Conservation (phyloP, 331 rosid genomes). For the Rhamnella rubrinervis region DNA sequence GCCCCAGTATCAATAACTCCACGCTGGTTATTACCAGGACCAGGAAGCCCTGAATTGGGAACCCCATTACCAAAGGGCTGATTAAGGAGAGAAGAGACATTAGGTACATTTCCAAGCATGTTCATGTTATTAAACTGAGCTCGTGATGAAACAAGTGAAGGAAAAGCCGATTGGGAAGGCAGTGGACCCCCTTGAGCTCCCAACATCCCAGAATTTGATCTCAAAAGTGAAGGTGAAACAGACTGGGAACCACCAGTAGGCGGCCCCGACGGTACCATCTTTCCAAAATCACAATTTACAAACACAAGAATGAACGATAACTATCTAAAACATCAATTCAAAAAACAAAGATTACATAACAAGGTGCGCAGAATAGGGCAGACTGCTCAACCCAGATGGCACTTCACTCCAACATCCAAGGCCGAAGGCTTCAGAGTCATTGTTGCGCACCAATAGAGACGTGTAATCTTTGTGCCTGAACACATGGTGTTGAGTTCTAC, state of each 20-base stretch:
- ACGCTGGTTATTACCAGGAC: slow-evolving; percentile 67
- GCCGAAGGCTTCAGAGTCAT: slow-evolving; percentile 45
- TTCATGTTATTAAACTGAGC: slow-evolving; percentile 66
- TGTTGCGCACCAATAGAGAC: slow-evolving; percentile 53
- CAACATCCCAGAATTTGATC: slow-evolving; percentile 83
- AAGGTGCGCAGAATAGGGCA: slow-evolving; percentile 34
- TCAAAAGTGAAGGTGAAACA: slow-evolving; percentile 75
- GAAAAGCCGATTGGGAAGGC: slow-evolving; percentile 67
- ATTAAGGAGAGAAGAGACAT: slow-evolving; percentile 70
- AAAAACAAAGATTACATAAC: slow-evolving; percentile 49
- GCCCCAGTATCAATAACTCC: slow-evolving; percentile 70
- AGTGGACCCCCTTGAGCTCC: slow-evolving; percentile 80
- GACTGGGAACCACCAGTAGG: slow-evolving; percentile 90
- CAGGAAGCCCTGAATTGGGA: slow-evolving; percentile 69
- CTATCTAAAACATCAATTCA: slow-evolving; percentile 48
- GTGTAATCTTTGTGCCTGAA: slow-evolving; percentile 40
- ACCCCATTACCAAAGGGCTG: slow-evolving; percentile 78
- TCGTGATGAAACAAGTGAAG: slow-evolving; percentile 67
- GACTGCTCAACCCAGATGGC: slow-evolving; percentile 48
- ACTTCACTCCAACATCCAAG: slow-evolving; percentile 34
- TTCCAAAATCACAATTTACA: slow-evolving; percentile 39
- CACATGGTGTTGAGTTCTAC: slow-evolving; percentile 42
- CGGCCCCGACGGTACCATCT: slow-evolving; percentile 91
- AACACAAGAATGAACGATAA: slow-evolving; percentile 40
- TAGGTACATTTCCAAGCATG: slow-evolving; percentile 73